These are phyloP conservation scores for Colletotrichum costaricense DNA, from an alignment of 2,329 filamentous ascomycete genomes.

Conservation along the genomic window DNA sequence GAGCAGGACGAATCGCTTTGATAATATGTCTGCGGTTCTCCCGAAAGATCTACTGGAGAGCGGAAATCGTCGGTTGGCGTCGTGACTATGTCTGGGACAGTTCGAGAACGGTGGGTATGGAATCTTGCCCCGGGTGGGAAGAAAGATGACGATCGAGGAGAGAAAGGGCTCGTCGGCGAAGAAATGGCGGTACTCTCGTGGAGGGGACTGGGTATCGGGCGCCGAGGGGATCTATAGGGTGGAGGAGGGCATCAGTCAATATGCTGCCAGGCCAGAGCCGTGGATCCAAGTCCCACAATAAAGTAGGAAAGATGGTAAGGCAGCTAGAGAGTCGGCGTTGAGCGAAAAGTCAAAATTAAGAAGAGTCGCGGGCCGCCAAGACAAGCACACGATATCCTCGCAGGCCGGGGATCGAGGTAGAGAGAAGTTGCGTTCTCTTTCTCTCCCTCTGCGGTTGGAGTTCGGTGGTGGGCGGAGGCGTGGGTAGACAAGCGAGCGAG, in stretches of 20 bases:
- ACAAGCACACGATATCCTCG: constrained; percentile 16
- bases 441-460: background rate
- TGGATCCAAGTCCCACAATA: constrained; percentile 42
- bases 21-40: constrained; percentile 46
- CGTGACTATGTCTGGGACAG: constrained; percentile 46
- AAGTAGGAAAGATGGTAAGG: constrained; percentile 9
- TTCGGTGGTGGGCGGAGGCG: background rate
- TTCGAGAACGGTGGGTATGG: constrained; percentile 40
- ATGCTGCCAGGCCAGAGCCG: constrained; percentile 26
- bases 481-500: constrained; percentile 1
- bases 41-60: constrained; percentile 32
- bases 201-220: constrained; percentile 61
- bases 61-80: constrained; percentile 42
- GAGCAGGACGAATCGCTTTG: constrained; percentile 50
- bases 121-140: constrained; percentile 38
- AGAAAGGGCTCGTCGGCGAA: constrained; percentile 52
- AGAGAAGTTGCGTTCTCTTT: background rate
- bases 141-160: constrained; percentile 41
- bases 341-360: constrained; percentile 36
- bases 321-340: constrained; percentile 22
- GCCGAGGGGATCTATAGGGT: constrained; percentile 58
- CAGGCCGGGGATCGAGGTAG: constrained; percentile 14
- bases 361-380: constrained; percentile 30
- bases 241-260: constrained; percentile 39
- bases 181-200: constrained; percentile 55